Percentiles rank a stretch among this genome's conserved stretches.
phyloP scores from a whole-genome alignment of 192 early-diverging fungal genomes.

The Funneliformis geosporum region DNA sequence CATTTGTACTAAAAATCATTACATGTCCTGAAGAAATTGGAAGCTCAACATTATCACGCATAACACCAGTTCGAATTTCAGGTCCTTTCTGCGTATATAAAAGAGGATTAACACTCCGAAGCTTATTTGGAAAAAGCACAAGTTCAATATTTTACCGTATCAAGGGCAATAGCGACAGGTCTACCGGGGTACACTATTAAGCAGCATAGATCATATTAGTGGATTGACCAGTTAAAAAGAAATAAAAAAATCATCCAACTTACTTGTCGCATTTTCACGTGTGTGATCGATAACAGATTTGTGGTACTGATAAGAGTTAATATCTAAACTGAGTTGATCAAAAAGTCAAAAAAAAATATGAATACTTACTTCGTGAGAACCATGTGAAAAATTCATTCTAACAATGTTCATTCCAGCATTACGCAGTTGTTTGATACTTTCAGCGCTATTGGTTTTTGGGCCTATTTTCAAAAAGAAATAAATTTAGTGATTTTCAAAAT shows the following conservation, averaged over 20 bases:
- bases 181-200: slow-evolving; percentile 43
- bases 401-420: slow-evolving; percentile 82
- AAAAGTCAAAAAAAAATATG: neutral
- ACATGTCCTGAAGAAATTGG: slow-evolving; percentile 76
- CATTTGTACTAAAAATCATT: slow-evolving; percentile 74
- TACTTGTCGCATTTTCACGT: slow-evolving; percentile 49
- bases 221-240: slow-evolving; percentile 24
- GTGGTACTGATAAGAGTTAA: slow-evolving; percentile 47
- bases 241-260: slow-evolving; percentile 11
- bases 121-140: neutral
- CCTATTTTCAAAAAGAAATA: slow-evolving; percentile 38
- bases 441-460: slow-evolving; percentile 74
- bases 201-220: neutral
- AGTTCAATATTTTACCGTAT: slow-evolving; percentile 47
- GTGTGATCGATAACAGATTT: slow-evolving; percentile 62
- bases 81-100: slow-evolving; percentile 62
- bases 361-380: slow-evolving; percentile 52
- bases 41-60: slow-evolving; percentile 69
- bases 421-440: slow-evolving; percentile 69
- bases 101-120: neutral
- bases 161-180: slow-evolving; percentile 71
- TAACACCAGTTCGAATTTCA: slow-evolving; percentile 85
- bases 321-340: neutral
- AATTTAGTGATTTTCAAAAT: neutral
- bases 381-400: slow-evolving; percentile 71